Conservation (phyloP, 2,329 filamentous ascomycete species). For the Fusarium udum region DNA sequence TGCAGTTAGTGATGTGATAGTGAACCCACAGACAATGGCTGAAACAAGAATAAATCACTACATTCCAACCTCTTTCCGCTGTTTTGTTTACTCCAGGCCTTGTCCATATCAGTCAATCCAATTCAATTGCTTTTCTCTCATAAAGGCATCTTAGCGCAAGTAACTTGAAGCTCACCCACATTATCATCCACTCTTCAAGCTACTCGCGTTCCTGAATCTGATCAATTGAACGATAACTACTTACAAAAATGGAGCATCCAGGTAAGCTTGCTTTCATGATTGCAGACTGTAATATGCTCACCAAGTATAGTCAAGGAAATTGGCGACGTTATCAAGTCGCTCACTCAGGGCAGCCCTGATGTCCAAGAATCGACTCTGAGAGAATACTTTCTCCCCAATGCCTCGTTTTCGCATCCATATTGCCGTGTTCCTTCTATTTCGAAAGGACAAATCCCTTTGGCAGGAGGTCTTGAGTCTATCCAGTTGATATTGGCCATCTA, state of each 20-base stretch:
- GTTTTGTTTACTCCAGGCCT: slow-evolving; percentile 1
- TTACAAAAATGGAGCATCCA: slow-evolving; percentile 50
- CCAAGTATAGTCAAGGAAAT: slow-evolving; percentile 65
- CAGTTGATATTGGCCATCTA: slow-evolving; percentile 76
- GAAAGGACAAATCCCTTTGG: slow-evolving; percentile 52
- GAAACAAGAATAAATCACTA: slow-evolving; percentile 23
- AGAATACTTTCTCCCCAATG: slow-evolving; percentile 76
- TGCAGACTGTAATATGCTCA: background rate
- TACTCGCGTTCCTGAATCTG: background rate
- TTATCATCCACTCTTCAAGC: background rate
- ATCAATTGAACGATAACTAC: background rate
- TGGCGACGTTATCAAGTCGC: slow-evolving; percentile 69
- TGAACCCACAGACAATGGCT: slow-evolving; percentile 16
- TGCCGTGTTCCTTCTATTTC: slow-evolving; percentile 71
- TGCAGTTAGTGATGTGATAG: background rate
- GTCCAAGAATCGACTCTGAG: slow-evolving; percentile 73
- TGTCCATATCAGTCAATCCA: background rate
- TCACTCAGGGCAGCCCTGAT: slow-evolving; percentile 73
- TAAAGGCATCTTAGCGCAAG: background rate
- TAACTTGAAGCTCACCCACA: background rate
- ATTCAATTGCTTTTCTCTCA: background rate
- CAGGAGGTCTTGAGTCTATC: slow-evolving; percentile 66
- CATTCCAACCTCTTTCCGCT: slow-evolving; percentile 24
- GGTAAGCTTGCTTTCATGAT: slow-evolving; percentile 41
- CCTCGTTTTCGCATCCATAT: slow-evolving; percentile 81